Base-by-base conservation (phyloP, 2,329 filamentous ascomycete genomes). In the Ophiostoma tasmaniense region DNA sequence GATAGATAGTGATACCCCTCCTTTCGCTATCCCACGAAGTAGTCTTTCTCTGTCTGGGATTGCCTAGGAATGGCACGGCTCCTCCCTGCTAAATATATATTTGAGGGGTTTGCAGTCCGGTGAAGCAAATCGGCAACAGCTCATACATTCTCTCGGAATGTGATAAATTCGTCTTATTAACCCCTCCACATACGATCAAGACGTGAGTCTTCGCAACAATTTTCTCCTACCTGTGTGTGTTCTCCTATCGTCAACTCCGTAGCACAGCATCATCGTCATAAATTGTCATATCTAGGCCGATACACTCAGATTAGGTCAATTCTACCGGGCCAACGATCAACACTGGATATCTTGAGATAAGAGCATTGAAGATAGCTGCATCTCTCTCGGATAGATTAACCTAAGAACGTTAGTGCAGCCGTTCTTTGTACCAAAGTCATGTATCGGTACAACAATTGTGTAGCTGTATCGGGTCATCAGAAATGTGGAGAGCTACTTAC, bases 321-420 rank as follows among this genome's bases (percentile, higher is more conserved):
- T 37, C 20, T 37, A 64, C 61, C 61, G 61, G 33, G 8, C 33
- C 30, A n/a, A 30, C 28, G 28, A 64, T 11, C 33, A 22, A 22
- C 20, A 64, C 22, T 22, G 14, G 5, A 6, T 22, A 22, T 64
- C 14, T 13, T 10, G 20, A 64, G 61, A 64, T 64, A 64, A 64
- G 61, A 39, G 33, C 61, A 33, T 22, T 10, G n/a, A 39, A 22
- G 33, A 10, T 28, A 13, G 3, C 22, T 39, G n/a, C 37, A 37
- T 37, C 28, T 42, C 33, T 65, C 11, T 45, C 64, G 64, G 64
- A 25, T 65, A 65, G 64, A 65, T 65, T 65, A 42, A 42, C 64
- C n/a, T 20, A 28, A 45, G 6, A 28, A 17, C 17, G 64, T 20
- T 65, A 65, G 64, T n/a, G 35, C 64, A 65, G 22, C 64, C 64